phyloP scores from a whole-genome alignment of 495 filamentous ascomycete species.

The Penicillium bialowiezense region DNA sequence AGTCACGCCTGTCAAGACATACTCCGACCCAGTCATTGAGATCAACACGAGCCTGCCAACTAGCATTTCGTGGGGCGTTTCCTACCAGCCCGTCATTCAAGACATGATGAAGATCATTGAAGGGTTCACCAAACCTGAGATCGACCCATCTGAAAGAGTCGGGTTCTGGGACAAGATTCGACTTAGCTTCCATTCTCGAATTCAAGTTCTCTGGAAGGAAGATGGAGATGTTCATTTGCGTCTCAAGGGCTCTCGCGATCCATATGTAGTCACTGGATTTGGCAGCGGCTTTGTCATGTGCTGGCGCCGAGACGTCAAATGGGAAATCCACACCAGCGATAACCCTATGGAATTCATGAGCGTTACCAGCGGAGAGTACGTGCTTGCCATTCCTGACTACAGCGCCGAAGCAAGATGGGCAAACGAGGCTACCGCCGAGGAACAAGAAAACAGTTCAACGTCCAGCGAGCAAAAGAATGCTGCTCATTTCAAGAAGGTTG shows the following conservation, averaged over 20 bases:
- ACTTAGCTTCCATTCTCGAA: constrained; percentile 88
- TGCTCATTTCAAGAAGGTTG: constrained; percentile 89
- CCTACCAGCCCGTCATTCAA: constrained; percentile 97
- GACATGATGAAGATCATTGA: constrained; percentile 99
- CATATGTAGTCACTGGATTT: constrained; percentile 87
- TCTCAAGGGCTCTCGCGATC: constrained; percentile 88
- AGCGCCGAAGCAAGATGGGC: constrained; percentile 78
- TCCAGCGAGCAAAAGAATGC: constrained; percentile 66
- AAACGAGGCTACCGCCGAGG: constrained; percentile 51
- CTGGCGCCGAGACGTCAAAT: constrained; percentile 88
- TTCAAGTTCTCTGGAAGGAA: constrained; percentile 85
- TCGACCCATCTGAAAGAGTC: constrained; percentile 88
- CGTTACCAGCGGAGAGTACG: constrained; percentile 90
- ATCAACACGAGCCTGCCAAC: constrained; percentile 92
- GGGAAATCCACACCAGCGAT: constrained; percentile 75
- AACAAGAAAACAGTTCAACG: constrained; percentile 61
- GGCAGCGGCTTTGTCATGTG: constrained; percentile 97
- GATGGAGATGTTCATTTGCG: constrained; percentile 95
- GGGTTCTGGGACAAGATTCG: constrained; percentile 99
- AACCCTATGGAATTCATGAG: constrained; percentile 93
- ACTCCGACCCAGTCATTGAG: constrained; percentile 84
- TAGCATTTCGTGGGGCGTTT: constrained; percentile 92
- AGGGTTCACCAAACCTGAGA: constrained; percentile 90
- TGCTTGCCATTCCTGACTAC: constrained; percentile 91
- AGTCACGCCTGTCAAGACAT: constrained; percentile 93